These are phyloP conservation scores for Cytospora piceae DNA, from an alignment of 2,329 filamentous ascomycete species.

Conservation along the genomic window DNA sequence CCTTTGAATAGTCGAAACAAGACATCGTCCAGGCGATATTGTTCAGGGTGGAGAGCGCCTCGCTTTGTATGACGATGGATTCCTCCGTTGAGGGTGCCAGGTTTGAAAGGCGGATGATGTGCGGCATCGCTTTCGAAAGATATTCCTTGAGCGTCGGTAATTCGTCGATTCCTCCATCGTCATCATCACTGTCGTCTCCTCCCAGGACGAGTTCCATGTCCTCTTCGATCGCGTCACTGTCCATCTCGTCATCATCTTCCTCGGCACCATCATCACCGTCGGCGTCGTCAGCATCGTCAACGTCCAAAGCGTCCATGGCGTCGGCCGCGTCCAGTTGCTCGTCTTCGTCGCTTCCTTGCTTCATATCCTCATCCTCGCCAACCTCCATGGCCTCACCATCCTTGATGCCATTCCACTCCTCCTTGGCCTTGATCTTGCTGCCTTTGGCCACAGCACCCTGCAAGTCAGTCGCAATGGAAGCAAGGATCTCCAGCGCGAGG, in stretches of 20 bases:
- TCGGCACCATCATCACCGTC: constrained; percentile 44
- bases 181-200: constrained; percentile 47
- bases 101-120: constrained; percentile 53
- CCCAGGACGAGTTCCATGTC: constrained; percentile 69
- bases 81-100: constrained; percentile 47
- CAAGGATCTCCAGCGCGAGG: constrained; percentile 64
- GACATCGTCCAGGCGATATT: constrained; percentile 71
- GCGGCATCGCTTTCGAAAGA: constrained; percentile 49
- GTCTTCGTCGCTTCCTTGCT: constrained; percentile 23
- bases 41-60: constrained; percentile 64
- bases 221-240: constrained; percentile 58
- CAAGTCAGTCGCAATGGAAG: constrained; percentile 65
- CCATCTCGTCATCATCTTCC: constrained; percentile 42
- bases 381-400: constrained; percentile 46
- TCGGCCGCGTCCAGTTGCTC: constrained; percentile 31
- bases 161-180: constrained; percentile 51
- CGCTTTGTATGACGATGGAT: constrained; percentile 50
- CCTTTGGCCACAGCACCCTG: constrained; percentile 54
- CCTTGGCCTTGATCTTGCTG: constrained; percentile 43
- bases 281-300: constrained; percentile 37
- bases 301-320: constrained; percentile 45
- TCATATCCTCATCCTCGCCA: constrained; percentile 34
- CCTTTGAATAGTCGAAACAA: constrained; percentile 60
- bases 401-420: constrained; percentile 46
- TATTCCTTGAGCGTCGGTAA: constrained; percentile 57